phyloP scores from a whole-genome alignment of 305 asterid species.

The Fraxinus dipetala region DNA sequence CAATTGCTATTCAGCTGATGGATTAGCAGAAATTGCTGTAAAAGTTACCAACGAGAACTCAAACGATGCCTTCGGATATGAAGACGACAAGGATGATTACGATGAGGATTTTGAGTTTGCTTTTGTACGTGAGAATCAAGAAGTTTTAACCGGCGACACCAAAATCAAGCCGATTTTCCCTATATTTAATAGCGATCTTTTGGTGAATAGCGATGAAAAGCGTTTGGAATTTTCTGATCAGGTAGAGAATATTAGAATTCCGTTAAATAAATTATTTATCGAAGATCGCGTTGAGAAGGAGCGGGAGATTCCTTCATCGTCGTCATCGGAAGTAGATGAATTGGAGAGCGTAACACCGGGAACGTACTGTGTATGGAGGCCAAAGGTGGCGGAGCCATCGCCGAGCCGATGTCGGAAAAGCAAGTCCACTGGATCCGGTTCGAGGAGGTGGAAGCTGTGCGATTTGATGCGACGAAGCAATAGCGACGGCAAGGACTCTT shows the following conservation, averaged over 20 bases:
- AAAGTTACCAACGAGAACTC: slow-evolving; percentile 35
- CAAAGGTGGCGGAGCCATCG: slow-evolving; percentile 38
- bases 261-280: slow-evolving; percentile 34
- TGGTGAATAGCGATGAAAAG: slow-evolving; percentile 9
- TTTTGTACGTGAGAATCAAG: slow-evolving; percentile 25
- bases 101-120: slow-evolving; percentile 55
- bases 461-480: slow-evolving; percentile 79
- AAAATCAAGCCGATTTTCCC: slow-evolving; percentile 41
- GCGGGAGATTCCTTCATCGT: slow-evolving; percentile 33
- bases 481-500: slow-evolving; percentile 75
- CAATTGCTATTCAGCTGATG: slow-evolving; percentile 46
- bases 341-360: slow-evolving; percentile 58
- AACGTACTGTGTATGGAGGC: slow-evolving; percentile 68
- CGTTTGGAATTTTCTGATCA: slow-evolving; percentile 10
- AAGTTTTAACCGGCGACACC: slow-evolving; percentile 27
- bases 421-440: slow-evolving; percentile 74
- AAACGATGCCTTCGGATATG: background rate
- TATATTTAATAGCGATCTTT: slow-evolving; percentile 44
- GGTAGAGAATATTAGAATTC: slow-evolving; percentile 21
- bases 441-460: slow-evolving; percentile 71
- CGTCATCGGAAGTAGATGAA: slow-evolving; percentile 70
- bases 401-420: slow-evolving; percentile 62
- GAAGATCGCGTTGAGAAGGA: slow-evolving; percentile 33
- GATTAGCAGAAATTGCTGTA: slow-evolving; percentile 42
- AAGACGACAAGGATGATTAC: background rate